phyloP scores from a whole-genome alignment of 768 basidiomycete genomes.

The Boletus patriciae region DNA sequence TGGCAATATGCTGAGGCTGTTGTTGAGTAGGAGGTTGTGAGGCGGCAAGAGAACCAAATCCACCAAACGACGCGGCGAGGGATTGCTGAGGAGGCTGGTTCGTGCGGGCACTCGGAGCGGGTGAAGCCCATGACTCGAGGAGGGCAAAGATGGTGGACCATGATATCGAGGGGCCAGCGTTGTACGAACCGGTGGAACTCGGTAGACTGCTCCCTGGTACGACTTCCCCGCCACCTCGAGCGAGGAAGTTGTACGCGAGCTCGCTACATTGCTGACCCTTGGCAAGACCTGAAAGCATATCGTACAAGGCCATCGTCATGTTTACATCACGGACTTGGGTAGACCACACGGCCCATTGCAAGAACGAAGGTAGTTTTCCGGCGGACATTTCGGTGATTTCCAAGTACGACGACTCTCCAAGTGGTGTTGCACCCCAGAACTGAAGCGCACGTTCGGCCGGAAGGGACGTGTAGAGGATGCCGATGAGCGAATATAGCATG shows the following conservation, averaged over 20 bases:
- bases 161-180: slow-evolving; percentile 60
- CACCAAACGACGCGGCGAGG: slow-evolving; percentile 31
- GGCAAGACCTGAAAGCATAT: slow-evolving; percentile 84
- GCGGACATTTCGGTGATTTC: slow-evolving; percentile 61
- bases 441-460: slow-evolving; percentile 77
- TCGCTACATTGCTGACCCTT: slow-evolving; percentile 85
- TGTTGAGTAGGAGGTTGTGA: slow-evolving; percentile 38
- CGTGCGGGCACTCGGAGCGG: slow-evolving; percentile 47
- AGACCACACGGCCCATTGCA: slow-evolving; percentile 90
- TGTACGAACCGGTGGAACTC: slow-evolving; percentile 33
- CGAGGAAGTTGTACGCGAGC: slow-evolving; percentile 86
- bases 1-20: slow-evolving; percentile 42
- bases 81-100: slow-evolving; percentile 46
- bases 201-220: slow-evolving; percentile 59
- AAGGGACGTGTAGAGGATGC: slow-evolving; percentile 72
- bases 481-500: slow-evolving; percentile 79
- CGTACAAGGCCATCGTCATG: slow-evolving; percentile 79
- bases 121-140: slow-evolving; percentile 71
- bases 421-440: slow-evolving; percentile 76
- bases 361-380: slow-evolving; percentile 68
- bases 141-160: slow-evolving; percentile 77
- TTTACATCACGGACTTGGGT: slow-evolving; percentile 70
- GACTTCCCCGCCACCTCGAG: slow-evolving; percentile 69
- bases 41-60: slow-evolving; percentile 30
- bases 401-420: slow-evolving; percentile 49